These are phyloP conservation scores for Lactarius quietus DNA, from an alignment of 768 basidiomycete species.

Conservation along the genomic window DNA sequence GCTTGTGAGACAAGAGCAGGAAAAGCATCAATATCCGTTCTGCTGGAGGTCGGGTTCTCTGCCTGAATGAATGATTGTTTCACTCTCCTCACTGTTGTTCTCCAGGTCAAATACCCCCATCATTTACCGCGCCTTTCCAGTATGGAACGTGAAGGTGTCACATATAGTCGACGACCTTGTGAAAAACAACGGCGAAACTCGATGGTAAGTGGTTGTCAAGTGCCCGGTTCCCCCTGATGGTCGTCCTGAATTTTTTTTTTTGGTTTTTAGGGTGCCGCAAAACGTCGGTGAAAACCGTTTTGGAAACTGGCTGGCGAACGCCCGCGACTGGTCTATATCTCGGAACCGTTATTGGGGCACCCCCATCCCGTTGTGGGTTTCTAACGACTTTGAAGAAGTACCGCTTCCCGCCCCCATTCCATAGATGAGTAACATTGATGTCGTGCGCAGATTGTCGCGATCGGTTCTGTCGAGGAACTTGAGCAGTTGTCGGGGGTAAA, in stretches of 20 bases:
- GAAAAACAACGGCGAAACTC: constrained; percentile 81
- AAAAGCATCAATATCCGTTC: constrained; percentile 92
- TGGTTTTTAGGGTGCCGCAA: constrained; percentile 79
- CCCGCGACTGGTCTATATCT: constrained; percentile 99
- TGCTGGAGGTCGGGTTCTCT: constrained; percentile 81
- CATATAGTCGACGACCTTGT: constrained; percentile 85
- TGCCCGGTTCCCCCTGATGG: neutral
- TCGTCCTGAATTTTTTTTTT: neutral
- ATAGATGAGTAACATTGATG: neutral
- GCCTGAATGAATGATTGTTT: neutral
- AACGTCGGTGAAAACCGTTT: constrained; percentile 88
- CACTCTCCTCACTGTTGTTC: neutral
- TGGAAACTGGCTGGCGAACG: constrained; percentile 96
- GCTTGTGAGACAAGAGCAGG: constrained; percentile 80
- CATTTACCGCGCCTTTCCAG: constrained; percentile 93
- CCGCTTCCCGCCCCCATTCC: neutral
- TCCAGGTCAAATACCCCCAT: constrained; percentile 91
- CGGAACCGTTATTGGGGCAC: constrained; percentile 99
- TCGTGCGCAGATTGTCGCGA: constrained; percentile 9
- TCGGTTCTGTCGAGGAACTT: constrained; percentile 86
- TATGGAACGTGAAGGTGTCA: constrained; percentile 92
- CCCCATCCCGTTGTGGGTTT: constrained; percentile 94
- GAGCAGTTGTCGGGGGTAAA: constrained; percentile 79
- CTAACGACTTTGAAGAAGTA: constrained; percentile 90
- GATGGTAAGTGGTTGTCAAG: constrained; percentile 55